Conservation (phyloP, 1,284 basidiomycete genomes). For the Ceratobasidium sp. region DNA sequence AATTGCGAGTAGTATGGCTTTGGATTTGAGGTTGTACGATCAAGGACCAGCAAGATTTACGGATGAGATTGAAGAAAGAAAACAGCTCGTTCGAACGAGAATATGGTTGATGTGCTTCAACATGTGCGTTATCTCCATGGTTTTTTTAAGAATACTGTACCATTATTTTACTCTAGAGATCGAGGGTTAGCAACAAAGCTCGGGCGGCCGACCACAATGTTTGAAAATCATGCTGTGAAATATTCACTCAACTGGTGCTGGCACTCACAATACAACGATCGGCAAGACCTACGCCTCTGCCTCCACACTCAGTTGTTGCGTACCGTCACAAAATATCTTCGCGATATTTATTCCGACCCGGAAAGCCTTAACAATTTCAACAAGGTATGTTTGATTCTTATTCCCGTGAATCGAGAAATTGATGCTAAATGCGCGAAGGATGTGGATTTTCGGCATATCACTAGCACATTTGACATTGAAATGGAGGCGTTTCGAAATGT, state of each 20-base stretch:
- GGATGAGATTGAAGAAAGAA: constrained; percentile 76
- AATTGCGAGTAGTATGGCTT: constrained; percentile 60
- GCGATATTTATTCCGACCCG: constrained; percentile 79
- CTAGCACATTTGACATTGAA: not conserved
- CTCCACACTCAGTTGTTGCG: constrained; percentile 74
- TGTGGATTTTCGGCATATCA: not conserved
- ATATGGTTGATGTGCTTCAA: constrained; percentile 91
- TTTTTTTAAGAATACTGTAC: not conserved
- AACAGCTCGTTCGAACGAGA: constrained; percentile 79
- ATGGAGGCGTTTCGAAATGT: not conserved
- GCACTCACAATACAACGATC: constrained; percentile 32
- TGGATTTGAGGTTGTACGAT: constrained; percentile 78
- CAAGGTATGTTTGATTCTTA: constrained; percentile 58
- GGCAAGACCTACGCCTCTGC: constrained; percentile 72
- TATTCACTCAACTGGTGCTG: constrained; percentile 59
- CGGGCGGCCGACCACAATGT: constrained; percentile 85
- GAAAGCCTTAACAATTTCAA: constrained; percentile 74
- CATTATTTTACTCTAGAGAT: no score
- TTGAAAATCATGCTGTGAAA: constrained; percentile 83
- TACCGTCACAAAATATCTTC: constrained; percentile 76
- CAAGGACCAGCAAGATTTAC: constrained; percentile 68
- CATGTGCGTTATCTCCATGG: constrained; percentile 52
- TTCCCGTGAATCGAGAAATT: not conserved
- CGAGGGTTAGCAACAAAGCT: constrained; percentile 86
- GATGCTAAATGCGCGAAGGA: not conserved